phyloP scores from a whole-genome alignment of 2,329 filamentous ascomycete genomes.

The Sodiomyces alkalinus region DNA sequence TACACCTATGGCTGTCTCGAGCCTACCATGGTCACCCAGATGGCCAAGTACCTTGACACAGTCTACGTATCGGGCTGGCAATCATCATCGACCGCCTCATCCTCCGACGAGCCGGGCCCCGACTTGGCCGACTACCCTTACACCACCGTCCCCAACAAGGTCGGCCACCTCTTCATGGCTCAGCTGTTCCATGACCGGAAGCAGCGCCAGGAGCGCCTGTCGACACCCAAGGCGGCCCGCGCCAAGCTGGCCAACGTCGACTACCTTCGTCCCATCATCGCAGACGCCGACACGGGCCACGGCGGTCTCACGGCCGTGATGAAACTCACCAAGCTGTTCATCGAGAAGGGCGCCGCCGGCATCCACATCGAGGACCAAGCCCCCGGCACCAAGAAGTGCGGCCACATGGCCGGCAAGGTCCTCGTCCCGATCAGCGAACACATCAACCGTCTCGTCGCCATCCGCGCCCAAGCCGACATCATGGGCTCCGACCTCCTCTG shows the following conservation, averaged over 20 bases:
- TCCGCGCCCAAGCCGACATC: constrained; percentile 94
- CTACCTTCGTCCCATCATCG: constrained; percentile 90
- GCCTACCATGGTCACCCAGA: constrained; percentile 96
- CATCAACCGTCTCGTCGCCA: constrained; percentile 93
- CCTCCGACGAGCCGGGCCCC: constrained; percentile 88
- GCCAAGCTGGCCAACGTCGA: constrained; percentile 65
- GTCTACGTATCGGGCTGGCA: constrained; percentile 99
- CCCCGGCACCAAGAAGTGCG: constrained; percentile 97
- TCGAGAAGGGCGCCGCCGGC: constrained; percentile 91
- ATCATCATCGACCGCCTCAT: constrained; percentile 88
- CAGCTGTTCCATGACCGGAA: constrained; percentile 99
- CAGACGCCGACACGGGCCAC: constrained; percentile 93
- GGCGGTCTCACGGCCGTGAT: constrained; percentile 96
- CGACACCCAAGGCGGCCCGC: constrained; percentile 57
- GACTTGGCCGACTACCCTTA: constrained; percentile 97
- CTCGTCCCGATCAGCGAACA: constrained; percentile 94
- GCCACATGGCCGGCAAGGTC: constrained; percentile 98
- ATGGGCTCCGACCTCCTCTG: constrained; percentile 89
- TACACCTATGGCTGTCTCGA: constrained; percentile 96
- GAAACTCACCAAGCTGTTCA: constrained; percentile 97
- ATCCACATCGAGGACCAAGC: constrained; percentile 99
- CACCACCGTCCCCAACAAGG: constrained; percentile 97
- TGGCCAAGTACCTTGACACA: constrained; percentile 97
- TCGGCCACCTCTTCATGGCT: constrained; percentile 92
- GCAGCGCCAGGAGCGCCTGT: constrained; percentile 87